phyloP scores from a whole-genome alignment of 2,329 filamentous ascomycete genomes.

The Colletotrichum karsti region DNA sequence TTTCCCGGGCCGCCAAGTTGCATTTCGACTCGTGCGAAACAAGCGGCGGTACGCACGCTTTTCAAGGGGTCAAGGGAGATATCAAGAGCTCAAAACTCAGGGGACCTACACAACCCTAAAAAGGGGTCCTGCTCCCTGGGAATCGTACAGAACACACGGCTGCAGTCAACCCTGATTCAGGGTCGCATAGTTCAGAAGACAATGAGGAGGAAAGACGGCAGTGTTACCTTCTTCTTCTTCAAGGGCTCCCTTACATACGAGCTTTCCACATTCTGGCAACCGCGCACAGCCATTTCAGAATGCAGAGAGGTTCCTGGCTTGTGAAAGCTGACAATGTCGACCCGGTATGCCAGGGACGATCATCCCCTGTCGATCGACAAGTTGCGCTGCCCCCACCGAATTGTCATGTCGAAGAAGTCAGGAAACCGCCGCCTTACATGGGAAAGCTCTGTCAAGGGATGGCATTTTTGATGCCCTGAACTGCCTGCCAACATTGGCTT shows the following conservation, averaged over 20 bases:
- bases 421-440: constrained; percentile 10
- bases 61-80: constrained; percentile 2
- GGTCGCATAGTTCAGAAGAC: background rate
- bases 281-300: background rate
- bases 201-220: background rate
- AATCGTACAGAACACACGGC: background rate
- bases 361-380: constrained; percentile 25
- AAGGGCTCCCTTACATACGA: constrained; percentile 16
- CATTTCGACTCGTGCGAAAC: background rate
- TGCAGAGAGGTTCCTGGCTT: background rate
- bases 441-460: constrained; percentile 13
- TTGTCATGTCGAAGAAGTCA: constrained; percentile 1
- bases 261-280: background rate
- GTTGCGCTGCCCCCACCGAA: constrained; percentile 1
- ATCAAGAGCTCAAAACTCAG: background rate
- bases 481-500: background rate
- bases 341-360: constrained; percentile 21
- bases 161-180: background rate
- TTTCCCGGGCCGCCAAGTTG: background rate
- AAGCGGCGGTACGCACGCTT: background rate
- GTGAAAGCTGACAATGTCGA: constrained; percentile 7
- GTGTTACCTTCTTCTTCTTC: background rate
- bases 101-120: background rate
- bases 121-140: background rate
- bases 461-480: background rate